phyloP scores from a whole-genome alignment of 768 basidiomycete species.

The Cystofilobasidium ferigula region DNA sequence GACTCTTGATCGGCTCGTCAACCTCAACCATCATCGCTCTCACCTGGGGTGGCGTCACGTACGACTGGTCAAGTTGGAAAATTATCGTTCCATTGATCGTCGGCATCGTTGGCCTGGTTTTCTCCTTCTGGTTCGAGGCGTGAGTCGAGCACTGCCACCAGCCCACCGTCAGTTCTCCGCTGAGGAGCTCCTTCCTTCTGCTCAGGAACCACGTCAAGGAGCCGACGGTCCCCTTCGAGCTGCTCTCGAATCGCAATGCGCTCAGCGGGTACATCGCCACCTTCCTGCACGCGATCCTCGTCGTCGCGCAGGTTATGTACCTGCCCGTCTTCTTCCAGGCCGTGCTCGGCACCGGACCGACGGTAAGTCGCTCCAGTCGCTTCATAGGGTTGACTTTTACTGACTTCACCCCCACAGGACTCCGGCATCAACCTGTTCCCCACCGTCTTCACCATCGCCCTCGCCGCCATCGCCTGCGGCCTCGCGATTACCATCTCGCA shows the following conservation, averaged over 20 bases:
- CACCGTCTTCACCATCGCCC: constrained; percentile 11
- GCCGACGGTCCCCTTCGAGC: constrained; percentile 33
- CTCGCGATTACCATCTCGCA: constrained; percentile 15
- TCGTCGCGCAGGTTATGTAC: constrained; percentile 36
- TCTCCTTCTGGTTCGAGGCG: constrained; percentile 50
- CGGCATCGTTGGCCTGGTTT: constrained; percentile 52
- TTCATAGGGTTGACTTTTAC: not conserved
- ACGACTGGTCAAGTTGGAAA: constrained; percentile 41
- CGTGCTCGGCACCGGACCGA: constrained; percentile 13
- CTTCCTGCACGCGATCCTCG: constrained; percentile 35
- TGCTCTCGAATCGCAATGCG: constrained; percentile 40
- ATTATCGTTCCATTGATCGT: constrained; percentile 44
- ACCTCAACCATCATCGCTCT: constrained; percentile 41
- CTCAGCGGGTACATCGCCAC: constrained; percentile 37
- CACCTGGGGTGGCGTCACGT: constrained; percentile 45
- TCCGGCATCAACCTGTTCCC: constrained; percentile 17
- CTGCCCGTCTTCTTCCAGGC: constrained; percentile 47
- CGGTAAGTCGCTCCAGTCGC: not conserved
- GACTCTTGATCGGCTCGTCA: constrained; percentile 41
- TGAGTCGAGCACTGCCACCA: too few relatives aligned
- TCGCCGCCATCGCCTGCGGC: constrained; percentile 8
- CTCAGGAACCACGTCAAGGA: constrained; percentile 37
- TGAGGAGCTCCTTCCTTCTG: too few relatives aligned
- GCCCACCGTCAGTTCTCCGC: too few relatives aligned
- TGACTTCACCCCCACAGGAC: constrained; percentile 1